A percentile compares a stretch with the other conserved stretches of the same genome.
These are phyloP conservation scores for Xylaria sp. DNA, from an alignment of 2,329 filamentous ascomycete species.

Conservation along the genomic window DNA sequence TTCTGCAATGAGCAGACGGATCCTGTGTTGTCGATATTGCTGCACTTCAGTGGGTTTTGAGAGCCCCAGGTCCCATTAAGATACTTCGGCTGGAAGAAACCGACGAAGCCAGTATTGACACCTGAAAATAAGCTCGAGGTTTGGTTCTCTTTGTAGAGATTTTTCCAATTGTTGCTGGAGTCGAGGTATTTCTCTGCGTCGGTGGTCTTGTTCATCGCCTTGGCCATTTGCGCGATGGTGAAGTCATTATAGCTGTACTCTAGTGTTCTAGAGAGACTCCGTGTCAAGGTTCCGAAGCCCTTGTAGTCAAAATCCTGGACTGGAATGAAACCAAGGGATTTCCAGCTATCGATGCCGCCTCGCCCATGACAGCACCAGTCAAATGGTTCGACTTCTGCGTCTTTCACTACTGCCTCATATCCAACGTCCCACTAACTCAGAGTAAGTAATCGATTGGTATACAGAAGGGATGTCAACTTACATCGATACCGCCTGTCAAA, in stretches of 20 bases:
- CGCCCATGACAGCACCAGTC: constrained; percentile 78
- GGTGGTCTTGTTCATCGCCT: constrained; percentile 61
- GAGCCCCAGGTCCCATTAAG: constrained; percentile 74
- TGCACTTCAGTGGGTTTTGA: constrained; percentile 74
- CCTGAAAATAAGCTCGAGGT: constrained; percentile 63
- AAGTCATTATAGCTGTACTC: constrained; percentile 85
- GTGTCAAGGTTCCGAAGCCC: constrained; percentile 75
- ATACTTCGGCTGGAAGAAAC: constrained; percentile 76
- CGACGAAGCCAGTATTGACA: constrained; percentile 70
- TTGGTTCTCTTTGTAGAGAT: constrained; percentile 71
- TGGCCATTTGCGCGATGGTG: constrained; percentile 71
- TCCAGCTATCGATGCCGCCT: constrained; percentile 78
- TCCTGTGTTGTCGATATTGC: constrained; percentile 57
- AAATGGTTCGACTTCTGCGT: constrained; percentile 75
- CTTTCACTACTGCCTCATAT: constrained; percentile 76
- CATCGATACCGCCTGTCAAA: constrained; percentile 64
- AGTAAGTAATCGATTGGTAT: constrained; percentile 33
- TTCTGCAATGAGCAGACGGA: constrained; percentile 68
- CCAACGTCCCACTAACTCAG: constrained; percentile 68
- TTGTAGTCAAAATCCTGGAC: constrained; percentile 72
- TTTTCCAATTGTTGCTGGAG: constrained; percentile 73
- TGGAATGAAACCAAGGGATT: constrained; percentile 75
- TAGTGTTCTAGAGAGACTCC: constrained; percentile 76
- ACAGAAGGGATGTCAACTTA: constrained; percentile 4
- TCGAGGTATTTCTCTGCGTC: constrained; percentile 69